phyloP scores from a whole-genome alignment of 1,284 basidiomycete species.

The Lignosus rhinocerotis region DNA sequence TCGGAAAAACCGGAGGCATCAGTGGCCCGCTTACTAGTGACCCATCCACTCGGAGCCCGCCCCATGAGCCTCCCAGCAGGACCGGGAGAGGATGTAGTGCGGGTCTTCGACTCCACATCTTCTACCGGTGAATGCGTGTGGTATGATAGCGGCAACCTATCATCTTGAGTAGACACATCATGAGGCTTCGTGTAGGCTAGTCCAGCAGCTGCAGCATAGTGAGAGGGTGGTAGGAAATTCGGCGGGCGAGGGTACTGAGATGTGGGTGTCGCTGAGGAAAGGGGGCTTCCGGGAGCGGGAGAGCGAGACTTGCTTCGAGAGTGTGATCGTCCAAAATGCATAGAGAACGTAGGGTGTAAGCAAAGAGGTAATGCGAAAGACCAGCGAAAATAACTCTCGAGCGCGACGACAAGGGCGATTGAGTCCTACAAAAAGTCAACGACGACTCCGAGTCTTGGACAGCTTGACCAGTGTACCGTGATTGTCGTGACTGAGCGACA shows the following conservation, averaged over 20 bases:
- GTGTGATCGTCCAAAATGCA: constrained; percentile 26
- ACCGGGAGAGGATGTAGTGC: background rate
- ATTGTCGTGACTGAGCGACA: too few species aligned
- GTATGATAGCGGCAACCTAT: background rate
- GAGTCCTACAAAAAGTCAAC: background rate
- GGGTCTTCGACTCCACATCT: background rate
- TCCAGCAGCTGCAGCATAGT: constrained; percentile 65
- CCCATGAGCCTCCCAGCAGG: constrained; percentile 16
- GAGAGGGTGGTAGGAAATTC: constrained; percentile 58
- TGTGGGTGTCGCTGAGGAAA: background rate
- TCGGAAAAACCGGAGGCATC: constrained; percentile 17
- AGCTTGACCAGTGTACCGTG: too few species aligned
- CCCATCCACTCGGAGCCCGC: constrained; percentile 7
- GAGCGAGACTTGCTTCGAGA: constrained; percentile 27
- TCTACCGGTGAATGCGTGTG: background rate
- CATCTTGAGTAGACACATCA: background rate
- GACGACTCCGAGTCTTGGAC: background rate
- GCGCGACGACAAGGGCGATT: background rate
- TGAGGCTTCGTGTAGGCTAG: constrained; percentile 20
- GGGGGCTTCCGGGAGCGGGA: constrained; percentile 17
- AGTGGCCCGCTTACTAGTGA: constrained; percentile 23
- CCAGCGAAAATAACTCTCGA: background rate
- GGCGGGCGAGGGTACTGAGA: constrained; percentile 29
- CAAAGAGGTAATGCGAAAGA: background rate
- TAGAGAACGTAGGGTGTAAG: background rate